These are phyloP conservation scores for Penicillium taxi DNA, from an alignment of 495 filamentous ascomycete genomes.

Conservation along the genomic window DNA sequence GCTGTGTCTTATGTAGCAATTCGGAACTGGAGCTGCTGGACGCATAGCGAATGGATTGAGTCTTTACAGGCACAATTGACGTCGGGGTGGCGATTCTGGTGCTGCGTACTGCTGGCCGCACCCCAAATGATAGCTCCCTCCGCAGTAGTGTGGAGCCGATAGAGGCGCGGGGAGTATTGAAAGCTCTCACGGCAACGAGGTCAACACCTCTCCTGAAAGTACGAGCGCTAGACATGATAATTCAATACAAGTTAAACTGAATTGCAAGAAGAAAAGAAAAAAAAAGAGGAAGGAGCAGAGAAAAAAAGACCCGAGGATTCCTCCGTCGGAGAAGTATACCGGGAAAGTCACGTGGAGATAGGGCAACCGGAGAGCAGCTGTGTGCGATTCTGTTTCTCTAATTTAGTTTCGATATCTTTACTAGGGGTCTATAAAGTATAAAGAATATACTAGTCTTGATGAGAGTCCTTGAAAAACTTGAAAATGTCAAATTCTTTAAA, in stretches of 20 bases:
- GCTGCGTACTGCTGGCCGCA: constrained; percentile 18
- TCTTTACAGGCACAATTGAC: constrained; percentile 12
- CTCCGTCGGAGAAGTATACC: constrained; percentile 25
- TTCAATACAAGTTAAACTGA: constrained; percentile 18
- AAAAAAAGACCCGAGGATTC: constrained; percentile 11
- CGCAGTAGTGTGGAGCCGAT: constrained; percentile 32
- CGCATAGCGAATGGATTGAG: constrained; percentile 45
- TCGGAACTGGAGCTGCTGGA: constrained; percentile 48
- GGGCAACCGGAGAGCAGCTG: constrained; percentile 10
- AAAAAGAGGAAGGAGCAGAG: constrained; percentile 11
- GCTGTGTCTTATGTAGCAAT: constrained; percentile 58
- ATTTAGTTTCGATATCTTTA: no score
- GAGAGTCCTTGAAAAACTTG: no score
- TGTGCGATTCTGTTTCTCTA: constrained; percentile 10
- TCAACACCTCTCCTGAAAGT: constrained; percentile 25
- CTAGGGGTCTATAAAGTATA: no score
- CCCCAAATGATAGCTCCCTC: constrained; percentile 30
- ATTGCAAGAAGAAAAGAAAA: constrained; percentile 12
- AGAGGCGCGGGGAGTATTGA: constrained; percentile 25
- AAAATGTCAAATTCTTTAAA: no score
- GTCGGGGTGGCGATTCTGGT: constrained; percentile 9
- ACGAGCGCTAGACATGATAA: constrained; percentile 30
- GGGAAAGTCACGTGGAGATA: constrained; percentile 41
- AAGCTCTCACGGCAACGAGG: constrained; percentile 25
- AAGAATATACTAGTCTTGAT: no score